A percentile compares a stretch with the other conserved stretches of the same genome.
Conservation (phyloP, 169 alveolate genomes). For the Fabrea salina region DNA sequence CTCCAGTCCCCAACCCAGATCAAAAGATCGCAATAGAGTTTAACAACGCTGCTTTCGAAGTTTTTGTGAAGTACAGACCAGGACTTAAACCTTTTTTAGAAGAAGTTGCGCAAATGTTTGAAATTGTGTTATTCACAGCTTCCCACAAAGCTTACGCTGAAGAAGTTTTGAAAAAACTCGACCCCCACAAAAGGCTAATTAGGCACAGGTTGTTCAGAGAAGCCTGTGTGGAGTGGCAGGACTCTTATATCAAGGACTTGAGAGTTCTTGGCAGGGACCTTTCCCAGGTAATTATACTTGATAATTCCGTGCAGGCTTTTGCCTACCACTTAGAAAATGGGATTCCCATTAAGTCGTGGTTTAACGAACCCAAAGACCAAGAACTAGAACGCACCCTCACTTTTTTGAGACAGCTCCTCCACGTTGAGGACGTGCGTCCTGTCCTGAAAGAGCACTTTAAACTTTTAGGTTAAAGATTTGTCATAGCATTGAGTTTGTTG, state of each 20-base stretch:
- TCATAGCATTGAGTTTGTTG: constrained; percentile 41
- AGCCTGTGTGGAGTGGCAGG: constrained; percentile 54
- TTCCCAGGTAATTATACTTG: constrained; percentile 71
- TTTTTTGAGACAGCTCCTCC: not conserved
- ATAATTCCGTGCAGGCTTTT: constrained; percentile 74
- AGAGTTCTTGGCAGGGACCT: constrained; percentile 66
- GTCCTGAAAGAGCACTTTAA: not conserved
- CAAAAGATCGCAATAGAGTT: constrained; percentile 54
- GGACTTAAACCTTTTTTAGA: constrained; percentile 55
- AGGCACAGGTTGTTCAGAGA: constrained; percentile 65
- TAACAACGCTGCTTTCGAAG: constrained; percentile 50
- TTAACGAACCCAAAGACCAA: constrained; percentile 68
- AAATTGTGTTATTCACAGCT: constrained; percentile 74
- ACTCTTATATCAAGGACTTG: constrained; percentile 74
- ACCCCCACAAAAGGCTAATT: constrained; percentile 41
- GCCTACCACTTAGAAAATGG: constrained; percentile 80
- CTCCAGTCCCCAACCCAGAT: constrained; percentile 55
- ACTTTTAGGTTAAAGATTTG: no score
- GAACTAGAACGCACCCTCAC: constrained; percentile 43
- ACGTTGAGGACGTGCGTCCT: constrained; percentile 1
- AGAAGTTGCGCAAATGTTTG: constrained; percentile 51
- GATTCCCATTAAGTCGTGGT: constrained; percentile 82
- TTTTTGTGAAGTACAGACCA: constrained; percentile 63
- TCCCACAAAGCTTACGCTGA: constrained; percentile 64
- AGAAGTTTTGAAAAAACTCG: constrained; percentile 64